These are phyloP conservation scores for Gossypium davidsonii DNA, from an alignment of 441 rosid genomes.

Conservation along the genomic window DNA sequence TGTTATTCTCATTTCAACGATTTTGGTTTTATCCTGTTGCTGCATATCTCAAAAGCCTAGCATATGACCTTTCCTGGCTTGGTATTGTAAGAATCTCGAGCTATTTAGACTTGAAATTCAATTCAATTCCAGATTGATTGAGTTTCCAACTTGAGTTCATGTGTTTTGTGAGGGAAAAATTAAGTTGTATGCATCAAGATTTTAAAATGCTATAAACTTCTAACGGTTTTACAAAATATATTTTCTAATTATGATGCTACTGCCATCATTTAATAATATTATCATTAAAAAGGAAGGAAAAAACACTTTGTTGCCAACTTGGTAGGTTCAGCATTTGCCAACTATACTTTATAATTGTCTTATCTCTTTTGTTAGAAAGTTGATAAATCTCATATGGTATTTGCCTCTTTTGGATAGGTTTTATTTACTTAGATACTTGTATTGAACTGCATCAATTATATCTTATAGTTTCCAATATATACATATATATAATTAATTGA, in stretches of 20 bases:
- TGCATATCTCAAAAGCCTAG: too few relatives aligned
- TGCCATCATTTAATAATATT: not conserved
- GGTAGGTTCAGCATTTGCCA: not conserved
- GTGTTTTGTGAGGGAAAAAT: not conserved
- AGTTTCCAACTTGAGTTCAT: not conserved
- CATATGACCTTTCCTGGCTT: too few relatives aligned
- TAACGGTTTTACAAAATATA: not conserved
- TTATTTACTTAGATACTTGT: not conserved
- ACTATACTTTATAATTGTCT: not conserved
- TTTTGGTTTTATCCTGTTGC: too few relatives aligned
- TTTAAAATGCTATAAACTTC: not conserved
- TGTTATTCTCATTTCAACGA: too few relatives aligned
- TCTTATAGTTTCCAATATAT: too few relatives aligned
- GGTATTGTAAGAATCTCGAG: too few relatives aligned
- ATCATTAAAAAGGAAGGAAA: not conserved
- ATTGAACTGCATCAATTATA: not conserved
- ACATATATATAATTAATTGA: too few relatives aligned
- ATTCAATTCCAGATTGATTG: too few relatives aligned
- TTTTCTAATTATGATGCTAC: not conserved
- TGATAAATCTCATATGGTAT: too few relatives aligned
- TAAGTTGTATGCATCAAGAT: not conserved
- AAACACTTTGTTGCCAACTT: not conserved
- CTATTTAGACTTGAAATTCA: too few relatives aligned
- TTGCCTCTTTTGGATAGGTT: too few relatives aligned
- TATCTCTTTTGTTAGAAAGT: too few relatives aligned